A percentile compares a stretch with the other conserved stretches of the same genome.
Conservation (phyloP, 768 basidiomycete genomes). For the Mycena maculata region DNA sequence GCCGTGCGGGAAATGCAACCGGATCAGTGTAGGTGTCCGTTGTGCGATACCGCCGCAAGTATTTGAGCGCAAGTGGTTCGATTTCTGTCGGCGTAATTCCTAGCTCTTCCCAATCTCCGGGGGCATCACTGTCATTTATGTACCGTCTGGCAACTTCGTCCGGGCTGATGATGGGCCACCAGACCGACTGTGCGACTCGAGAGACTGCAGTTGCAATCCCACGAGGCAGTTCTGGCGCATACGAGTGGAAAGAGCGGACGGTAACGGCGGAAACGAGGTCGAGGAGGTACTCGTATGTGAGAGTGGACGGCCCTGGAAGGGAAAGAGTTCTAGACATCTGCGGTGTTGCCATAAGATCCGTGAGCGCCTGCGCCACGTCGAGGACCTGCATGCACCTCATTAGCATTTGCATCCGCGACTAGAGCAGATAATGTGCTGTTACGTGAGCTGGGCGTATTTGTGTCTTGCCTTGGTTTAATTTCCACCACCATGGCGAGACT, state of each 20-base stretch:
- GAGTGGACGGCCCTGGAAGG: constrained; percentile 89
- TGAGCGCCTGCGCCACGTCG: constrained; percentile 93
- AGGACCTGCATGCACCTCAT: constrained; percentile 67
- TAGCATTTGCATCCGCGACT: constrained; percentile 27
- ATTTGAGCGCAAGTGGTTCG: constrained; percentile 88
- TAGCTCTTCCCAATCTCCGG: constrained; percentile 86
- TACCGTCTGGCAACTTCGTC: constrained; percentile 92
- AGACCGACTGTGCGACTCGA: constrained; percentile 70
- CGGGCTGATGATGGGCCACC: constrained; percentile 94
- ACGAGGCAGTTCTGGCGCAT: constrained; percentile 83
- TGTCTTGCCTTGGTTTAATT: constrained; percentile 89
- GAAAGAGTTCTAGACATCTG: constrained; percentile 75
- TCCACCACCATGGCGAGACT: constrained; percentile 96
- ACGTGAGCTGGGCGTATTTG: constrained; percentile 93
- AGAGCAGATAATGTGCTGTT: constrained; percentile 39
- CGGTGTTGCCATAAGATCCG: constrained; percentile 76
- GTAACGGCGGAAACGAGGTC: constrained; percentile 85
- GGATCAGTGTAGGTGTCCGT: constrained; percentile 68
- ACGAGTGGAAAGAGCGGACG: constrained; percentile 72
- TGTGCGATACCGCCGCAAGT: constrained; percentile 89
- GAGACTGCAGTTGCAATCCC: constrained; percentile 72
- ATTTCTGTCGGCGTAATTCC: constrained; percentile 86
- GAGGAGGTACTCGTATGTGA: constrained; percentile 85
- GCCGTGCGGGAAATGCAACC: constrained; percentile 32
- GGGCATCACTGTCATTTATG: constrained; percentile 80